These are phyloP conservation scores for Tritrichomonas musculus DNA, from an alignment of 208 protist genomes.

Conservation along the genomic window DNA sequence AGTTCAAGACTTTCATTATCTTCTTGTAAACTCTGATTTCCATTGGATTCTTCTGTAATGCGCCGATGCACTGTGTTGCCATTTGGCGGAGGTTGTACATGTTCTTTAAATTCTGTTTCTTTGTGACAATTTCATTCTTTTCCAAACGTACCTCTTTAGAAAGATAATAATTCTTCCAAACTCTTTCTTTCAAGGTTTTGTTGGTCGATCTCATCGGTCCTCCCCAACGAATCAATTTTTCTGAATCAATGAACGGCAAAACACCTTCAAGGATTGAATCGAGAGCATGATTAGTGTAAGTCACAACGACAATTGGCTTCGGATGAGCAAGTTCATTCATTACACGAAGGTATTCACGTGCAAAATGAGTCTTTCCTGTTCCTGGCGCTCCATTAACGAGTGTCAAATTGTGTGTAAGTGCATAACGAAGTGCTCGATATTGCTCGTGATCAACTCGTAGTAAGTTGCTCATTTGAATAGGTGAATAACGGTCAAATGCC, in stretches of 20 bases:
- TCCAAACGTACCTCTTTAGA: no score
- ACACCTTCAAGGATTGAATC: background rate
- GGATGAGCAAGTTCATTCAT: background rate
- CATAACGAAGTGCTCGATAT: background rate
- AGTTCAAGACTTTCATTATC: no score
- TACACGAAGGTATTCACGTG: background rate
- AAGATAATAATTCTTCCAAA: background rate
- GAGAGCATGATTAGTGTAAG: background rate
- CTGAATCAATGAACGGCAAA: background rate
- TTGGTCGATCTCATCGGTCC: background rate
- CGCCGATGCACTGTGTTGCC: no score
- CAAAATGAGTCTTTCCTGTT: slow-evolving; percentile 20
- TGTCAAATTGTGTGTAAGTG: background rate
- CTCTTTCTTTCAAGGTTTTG: background rate
- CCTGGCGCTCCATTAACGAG: background rate
- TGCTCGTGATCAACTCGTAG: background rate
- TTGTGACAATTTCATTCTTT: no score
- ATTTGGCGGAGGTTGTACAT: no score
- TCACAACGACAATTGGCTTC: background rate
- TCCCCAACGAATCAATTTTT: background rate
- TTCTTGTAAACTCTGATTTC: no score
- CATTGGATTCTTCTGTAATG: no score
- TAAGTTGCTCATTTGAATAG: background rate
- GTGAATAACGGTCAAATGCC: background rate
- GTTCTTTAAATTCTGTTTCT: no score